phyloP scores from a whole-genome alignment of 768 basidiomycete species.

The Atractiella rhizophila region DNA sequence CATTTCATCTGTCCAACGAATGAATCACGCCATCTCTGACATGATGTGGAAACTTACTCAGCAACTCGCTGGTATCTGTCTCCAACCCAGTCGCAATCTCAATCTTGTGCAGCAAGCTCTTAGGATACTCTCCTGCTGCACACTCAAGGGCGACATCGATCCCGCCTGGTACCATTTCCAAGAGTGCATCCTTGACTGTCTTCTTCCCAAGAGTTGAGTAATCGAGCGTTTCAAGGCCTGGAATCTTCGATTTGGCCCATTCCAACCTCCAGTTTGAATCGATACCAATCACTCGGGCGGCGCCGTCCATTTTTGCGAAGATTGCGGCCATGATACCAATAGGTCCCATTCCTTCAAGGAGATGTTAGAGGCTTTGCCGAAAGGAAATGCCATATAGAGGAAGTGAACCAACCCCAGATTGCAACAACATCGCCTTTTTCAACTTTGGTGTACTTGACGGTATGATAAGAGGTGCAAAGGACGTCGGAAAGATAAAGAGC shows the following conservation, averaged over 20 bases:
- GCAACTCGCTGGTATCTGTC: slow-evolving; percentile 23
- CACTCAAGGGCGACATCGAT: slow-evolving; percentile 38
- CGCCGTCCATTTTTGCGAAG: slow-evolving; percentile 39
- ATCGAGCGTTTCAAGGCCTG: slow-evolving; percentile 31
- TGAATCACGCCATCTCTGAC: not conserved
- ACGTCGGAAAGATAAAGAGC: slow-evolving; percentile 21
- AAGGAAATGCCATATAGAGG: not conserved
- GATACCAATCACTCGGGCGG: slow-evolving; percentile 40
- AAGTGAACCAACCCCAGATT: slow-evolving; percentile 32
- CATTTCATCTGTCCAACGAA: not conserved
- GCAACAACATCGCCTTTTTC: slow-evolving; percentile 42
- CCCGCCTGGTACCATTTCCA: slow-evolving; percentile 35
- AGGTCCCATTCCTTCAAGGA: no score
- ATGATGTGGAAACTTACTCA: slow-evolving; percentile 21
- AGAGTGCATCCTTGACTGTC: slow-evolving; percentile 30
- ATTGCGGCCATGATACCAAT: slow-evolving; percentile 31
- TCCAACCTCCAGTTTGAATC: slow-evolving; percentile 33
- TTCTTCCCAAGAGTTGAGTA: slow-evolving; percentile 28
- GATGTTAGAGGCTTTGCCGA: not conserved
- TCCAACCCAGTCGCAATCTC: slow-evolving; percentile 24
- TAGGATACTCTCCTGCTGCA: slow-evolving; percentile 14
- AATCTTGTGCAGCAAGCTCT: slow-evolving; percentile 21
- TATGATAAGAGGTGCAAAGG: slow-evolving; percentile 37
- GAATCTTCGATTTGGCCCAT: slow-evolving; percentile 25
- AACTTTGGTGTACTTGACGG: slow-evolving; percentile 51